These are phyloP conservation scores for Hemerocallis citrina DNA, from an alignment of 106 monocot genomes.

Conservation along the genomic window DNA sequence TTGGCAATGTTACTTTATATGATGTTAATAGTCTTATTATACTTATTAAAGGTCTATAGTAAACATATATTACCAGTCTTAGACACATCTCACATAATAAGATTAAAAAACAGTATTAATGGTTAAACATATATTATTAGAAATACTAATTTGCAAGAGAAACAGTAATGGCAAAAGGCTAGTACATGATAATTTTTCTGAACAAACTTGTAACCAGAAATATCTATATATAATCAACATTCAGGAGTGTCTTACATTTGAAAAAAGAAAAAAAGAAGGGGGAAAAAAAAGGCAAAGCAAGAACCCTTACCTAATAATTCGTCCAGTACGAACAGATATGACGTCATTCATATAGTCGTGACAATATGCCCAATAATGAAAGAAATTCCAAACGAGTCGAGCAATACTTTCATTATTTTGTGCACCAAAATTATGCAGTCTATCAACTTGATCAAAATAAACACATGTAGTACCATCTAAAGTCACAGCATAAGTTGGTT, in stretches of 20 bases:
- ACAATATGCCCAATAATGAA: conserved; percentile 88
- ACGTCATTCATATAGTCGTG: conserved; percentile 91
- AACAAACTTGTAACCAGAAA: not conserved
- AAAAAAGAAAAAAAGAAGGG: not conserved
- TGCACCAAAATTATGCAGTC: conserved; percentile 56
- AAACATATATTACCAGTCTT: no score
- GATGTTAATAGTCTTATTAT: no score
- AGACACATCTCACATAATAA: no score
- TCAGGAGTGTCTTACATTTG: not conserved
- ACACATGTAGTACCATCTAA: conserved; percentile 59
- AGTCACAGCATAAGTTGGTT: conserved; percentile 49
- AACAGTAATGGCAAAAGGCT: not conserved
- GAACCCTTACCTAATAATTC: conserved; percentile 60
- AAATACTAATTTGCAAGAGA: not conserved
- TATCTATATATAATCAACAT: not conserved
- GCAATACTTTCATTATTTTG: conserved; percentile 63
- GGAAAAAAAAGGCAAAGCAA: not conserved
- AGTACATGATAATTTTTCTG: not conserved
- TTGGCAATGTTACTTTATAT: no score
- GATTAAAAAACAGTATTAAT: no score
- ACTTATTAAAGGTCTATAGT: no score
- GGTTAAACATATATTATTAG: no score
- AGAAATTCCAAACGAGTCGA: conserved; percentile 81
- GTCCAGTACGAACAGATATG: conserved; percentile 82
- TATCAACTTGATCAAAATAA: conserved; percentile 84